Evolutionary conservation across 352 stramenopile genomes (phyloP).

Genomic region (Phytophthora brassicae): DNA sequence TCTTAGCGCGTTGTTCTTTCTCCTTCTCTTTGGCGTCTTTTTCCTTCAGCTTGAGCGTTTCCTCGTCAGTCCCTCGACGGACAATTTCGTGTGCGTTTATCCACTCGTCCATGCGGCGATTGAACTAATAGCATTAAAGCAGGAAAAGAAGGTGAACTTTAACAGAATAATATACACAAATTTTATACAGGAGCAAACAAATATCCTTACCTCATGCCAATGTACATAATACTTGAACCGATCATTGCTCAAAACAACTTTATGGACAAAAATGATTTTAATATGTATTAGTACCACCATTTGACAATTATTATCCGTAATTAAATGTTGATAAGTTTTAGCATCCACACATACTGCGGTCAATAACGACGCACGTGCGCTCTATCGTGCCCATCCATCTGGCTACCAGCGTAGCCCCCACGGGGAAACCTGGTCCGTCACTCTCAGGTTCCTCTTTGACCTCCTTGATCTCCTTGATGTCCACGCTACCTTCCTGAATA

Average conservation of each 20-base stretch:
- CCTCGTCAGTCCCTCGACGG: slow-evolving; percentile 70
- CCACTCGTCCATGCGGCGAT: slow-evolving; percentile 89
- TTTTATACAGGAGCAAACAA: neutral
- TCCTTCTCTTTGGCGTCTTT: slow-evolving; percentile 79
- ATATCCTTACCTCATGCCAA: slow-evolving; percentile 67
- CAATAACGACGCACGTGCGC: slow-evolving; percentile 79
- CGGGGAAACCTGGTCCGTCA: slow-evolving; percentile 40
- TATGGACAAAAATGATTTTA: slow-evolving; percentile 1
- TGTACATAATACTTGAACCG: slow-evolving; percentile 87
- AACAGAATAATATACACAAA: too few species aligned
- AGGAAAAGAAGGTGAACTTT: too few species aligned
- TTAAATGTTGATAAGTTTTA: too few species aligned
- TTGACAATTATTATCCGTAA: slow-evolving; percentile 15
- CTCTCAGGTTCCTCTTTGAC: slow-evolving; percentile 16
- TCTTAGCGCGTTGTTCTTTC: slow-evolving; percentile 59
- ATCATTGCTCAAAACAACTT: slow-evolving; percentile 54
- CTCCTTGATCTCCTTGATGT: slow-evolving; percentile 16
- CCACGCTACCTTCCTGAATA: slow-evolving; percentile 7
- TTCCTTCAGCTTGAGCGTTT: slow-evolving; percentile 70
- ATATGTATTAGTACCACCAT: slow-evolving; percentile 17
- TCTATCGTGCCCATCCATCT: slow-evolving; percentile 80
- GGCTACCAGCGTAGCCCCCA: slow-evolving; percentile 66
- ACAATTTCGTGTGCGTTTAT: slow-evolving; percentile 85
- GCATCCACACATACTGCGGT: slow-evolving; percentile 52
- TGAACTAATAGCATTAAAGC: too few species aligned